phyloP scores from a whole-genome alignment of 192 early-diverging fungal species.

The Coemansia sp. region DNA sequence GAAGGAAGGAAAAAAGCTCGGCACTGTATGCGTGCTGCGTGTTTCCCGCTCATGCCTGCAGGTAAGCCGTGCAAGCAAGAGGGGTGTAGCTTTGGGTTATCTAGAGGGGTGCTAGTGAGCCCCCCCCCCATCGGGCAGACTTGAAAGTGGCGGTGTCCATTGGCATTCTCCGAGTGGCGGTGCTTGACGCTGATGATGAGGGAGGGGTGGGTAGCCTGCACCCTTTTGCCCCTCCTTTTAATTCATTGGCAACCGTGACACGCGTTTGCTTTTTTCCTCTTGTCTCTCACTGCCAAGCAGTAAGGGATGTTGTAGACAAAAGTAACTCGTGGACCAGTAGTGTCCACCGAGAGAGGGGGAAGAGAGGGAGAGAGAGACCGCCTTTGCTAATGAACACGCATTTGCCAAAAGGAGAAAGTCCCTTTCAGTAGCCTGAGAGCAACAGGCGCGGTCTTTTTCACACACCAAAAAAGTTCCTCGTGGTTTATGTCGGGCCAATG shows the following conservation, averaged over 20 bases:
- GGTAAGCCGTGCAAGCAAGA: constrained; percentile 9
- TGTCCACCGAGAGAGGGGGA: not conserved
- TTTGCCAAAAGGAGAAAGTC: not conserved
- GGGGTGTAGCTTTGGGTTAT: constrained; percentile 13
- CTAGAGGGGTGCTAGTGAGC: constrained; percentile 14
- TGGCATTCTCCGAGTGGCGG: constrained; percentile 53
- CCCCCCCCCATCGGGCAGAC: constrained; percentile 8
- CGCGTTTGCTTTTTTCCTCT: not conserved
- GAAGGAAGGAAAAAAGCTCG: constrained; percentile 13
- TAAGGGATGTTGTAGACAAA: not conserved
- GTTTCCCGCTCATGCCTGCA: constrained; percentile 1
- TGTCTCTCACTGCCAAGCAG: constrained; percentile 2
- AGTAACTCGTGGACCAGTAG: not conserved
- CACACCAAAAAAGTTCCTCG: not conserved
- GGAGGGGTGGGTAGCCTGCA: not conserved
- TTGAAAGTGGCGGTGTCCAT: constrained; percentile 44
- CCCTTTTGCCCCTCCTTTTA: not conserved
- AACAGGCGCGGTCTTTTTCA: too few species aligned
- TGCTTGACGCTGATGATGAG: too few species aligned
- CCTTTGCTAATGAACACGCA: not conserved
- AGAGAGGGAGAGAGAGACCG: not conserved
- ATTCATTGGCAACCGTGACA: not conserved
- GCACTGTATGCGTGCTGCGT: constrained; percentile 6
- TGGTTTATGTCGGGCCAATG: constrained; percentile 4
- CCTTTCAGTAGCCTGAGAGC: not conserved